A percentile compares a stretch with the other conserved stretches of the same genome.
These are phyloP conservation scores for Pseudopithomyces maydicus DNA, from an alignment of 2,329 filamentous ascomycete species.

Conservation along the genomic window DNA sequence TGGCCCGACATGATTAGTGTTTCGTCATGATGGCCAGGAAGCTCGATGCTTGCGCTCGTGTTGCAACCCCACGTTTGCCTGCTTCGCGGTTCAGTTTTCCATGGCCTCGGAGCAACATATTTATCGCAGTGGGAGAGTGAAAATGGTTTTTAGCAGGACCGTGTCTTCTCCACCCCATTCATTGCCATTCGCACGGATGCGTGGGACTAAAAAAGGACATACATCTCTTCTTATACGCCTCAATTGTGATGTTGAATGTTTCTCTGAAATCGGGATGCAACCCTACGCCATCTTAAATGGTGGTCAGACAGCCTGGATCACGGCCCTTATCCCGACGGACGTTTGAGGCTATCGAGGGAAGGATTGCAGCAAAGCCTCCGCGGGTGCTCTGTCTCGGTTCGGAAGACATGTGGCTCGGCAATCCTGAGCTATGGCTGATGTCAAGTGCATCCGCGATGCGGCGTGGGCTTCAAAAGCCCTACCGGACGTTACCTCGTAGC, in stretches of 20 bases:
- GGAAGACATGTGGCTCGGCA: background rate
- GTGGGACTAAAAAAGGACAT: conserved; percentile 56
- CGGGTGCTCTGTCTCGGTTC: background rate
- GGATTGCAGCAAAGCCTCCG: background rate
- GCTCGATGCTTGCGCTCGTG: conserved; percentile 12
- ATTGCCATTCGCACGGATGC: conserved; percentile 44
- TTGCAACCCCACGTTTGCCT: conserved; percentile 55
- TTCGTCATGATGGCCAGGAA: conserved; percentile 17
- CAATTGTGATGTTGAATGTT: background rate
- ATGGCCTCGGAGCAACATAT: conserved; percentile 57
- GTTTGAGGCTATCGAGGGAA: background rate
- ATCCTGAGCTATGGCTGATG: conserved; percentile 4
- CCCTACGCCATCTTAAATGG: background rate
- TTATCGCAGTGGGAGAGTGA: conserved; percentile 57
- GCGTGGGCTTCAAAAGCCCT: background rate
- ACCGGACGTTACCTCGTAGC: conserved; percentile 4
- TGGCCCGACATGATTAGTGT: conserved; percentile 19
- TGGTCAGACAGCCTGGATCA: background rate
- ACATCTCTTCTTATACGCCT: conserved; percentile 37
- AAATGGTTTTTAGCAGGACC: conserved; percentile 58
- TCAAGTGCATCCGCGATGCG: background rate
- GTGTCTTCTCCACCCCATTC: conserved; percentile 59
- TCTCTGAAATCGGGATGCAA: background rate
- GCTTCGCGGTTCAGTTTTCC: conserved; percentile 51
- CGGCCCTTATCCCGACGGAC: background rate